Conservation (phyloP, 164 flowering plant genomes). For the Magnolia changhungtana region DNA sequence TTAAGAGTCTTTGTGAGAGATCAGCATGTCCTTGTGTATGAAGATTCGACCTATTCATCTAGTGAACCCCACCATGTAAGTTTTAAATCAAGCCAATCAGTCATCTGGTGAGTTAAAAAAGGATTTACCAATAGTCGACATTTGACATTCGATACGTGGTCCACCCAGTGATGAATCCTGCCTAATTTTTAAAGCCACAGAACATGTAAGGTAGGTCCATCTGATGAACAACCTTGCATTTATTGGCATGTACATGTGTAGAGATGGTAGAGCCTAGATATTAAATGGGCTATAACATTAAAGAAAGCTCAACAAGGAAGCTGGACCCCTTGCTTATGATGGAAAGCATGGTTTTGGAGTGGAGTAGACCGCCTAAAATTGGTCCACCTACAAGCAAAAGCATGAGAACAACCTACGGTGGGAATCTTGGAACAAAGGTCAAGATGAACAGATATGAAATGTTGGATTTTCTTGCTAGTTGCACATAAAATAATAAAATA, state of each 20-base stretch:
- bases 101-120: too few species aligned
- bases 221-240: background rate
- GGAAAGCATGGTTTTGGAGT: too few species aligned
- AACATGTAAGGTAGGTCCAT: background rate
- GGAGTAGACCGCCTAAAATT: background rate
- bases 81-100: too few species aligned
- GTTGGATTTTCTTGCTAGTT: conserved; percentile 17
- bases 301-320: background rate
- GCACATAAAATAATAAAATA: background rate
- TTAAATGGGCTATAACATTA: background rate
- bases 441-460: background rate
- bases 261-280: too few species aligned
- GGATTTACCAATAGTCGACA: too few species aligned
- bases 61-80: background rate
- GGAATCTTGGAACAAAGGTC: conserved; percentile 18
- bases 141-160: too few species aligned
- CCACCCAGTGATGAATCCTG: too few species aligned
- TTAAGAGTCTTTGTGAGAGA: background rate
- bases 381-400: conserved; percentile 9
- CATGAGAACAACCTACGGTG: conserved; percentile 15
- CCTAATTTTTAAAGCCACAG: too few species aligned
- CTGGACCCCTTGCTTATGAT: background rate
- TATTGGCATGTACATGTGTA: background rate
- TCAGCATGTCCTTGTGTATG: background rate
- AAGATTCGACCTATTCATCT: background rate